These are phyloP conservation scores for Aspergillus ibericus DNA, from an alignment of 2,329 filamentous ascomycete species.

Conservation along the genomic window DNA sequence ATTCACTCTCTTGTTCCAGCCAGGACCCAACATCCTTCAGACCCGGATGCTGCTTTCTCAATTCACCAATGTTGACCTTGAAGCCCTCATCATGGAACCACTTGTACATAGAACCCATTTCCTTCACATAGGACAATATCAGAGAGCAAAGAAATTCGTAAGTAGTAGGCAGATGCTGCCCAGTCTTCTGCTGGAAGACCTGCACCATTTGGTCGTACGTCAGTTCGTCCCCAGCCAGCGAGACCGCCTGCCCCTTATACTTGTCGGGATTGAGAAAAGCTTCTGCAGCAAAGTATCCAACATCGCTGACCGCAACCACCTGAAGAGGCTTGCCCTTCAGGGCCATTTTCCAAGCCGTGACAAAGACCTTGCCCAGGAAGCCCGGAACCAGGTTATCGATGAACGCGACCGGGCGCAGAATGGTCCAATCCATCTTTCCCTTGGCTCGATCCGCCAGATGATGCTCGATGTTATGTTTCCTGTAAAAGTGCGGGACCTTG, in stretches of 20 bases:
- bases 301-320: conserved; percentile 49
- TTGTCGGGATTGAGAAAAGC: conserved; percentile 49
- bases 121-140: conserved; percentile 45
- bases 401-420: conserved; percentile 61
- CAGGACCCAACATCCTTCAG: conserved; percentile 52
- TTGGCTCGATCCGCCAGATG: conserved; percentile 52
- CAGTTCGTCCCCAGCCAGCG: conserved; percentile 55
- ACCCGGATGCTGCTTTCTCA: conserved; percentile 46
- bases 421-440: conserved; percentile 58
- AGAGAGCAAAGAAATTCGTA: conserved; percentile 43
- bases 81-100: conserved; percentile 55
- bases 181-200: conserved; percentile 50
- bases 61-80: conserved; percentile 45
- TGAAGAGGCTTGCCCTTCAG: conserved; percentile 47
- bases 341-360: conserved; percentile 42
- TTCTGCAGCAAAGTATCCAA: conserved; percentile 53
- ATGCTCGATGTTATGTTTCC: conserved; percentile 62
- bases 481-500: conserved; percentile 61
- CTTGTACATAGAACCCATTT: conserved; percentile 50
- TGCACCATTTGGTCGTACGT: conserved; percentile 47
- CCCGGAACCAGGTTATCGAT: conserved; percentile 57
- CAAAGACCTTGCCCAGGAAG: conserved; percentile 52
- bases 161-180: conserved; percentile 43
- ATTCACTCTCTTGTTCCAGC: conserved; percentile 31
- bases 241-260: conserved; percentile 37